phyloP scores from a whole-genome alignment of 768 basidiomycete species.

The Termitomyces sp. region DNA sequence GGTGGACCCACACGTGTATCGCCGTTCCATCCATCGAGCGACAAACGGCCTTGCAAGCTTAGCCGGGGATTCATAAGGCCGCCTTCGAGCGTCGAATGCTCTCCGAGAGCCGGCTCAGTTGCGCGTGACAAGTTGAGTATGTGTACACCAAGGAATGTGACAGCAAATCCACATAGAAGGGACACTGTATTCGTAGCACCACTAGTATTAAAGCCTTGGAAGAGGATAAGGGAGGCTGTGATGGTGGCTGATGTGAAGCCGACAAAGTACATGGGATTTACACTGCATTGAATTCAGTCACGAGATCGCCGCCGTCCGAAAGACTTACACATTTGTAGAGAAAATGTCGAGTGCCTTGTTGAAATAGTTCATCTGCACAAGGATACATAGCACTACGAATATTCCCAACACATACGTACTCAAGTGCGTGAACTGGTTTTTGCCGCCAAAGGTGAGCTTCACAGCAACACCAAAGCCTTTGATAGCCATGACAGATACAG shows the following conservation, averaged over 20 bases:
- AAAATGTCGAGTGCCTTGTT: constrained; percentile 97
- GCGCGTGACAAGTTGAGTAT: constrained; percentile 78
- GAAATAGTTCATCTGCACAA: constrained; percentile 94
- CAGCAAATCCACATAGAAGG: constrained; percentile 82
- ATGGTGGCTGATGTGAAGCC: constrained; percentile 93
- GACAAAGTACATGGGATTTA: constrained; percentile 98
- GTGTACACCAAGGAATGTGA: constrained; percentile 97
- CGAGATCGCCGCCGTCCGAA: background rate
- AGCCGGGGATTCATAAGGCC: constrained; percentile 74
- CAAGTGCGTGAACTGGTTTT: constrained; percentile 91
- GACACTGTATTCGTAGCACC: constrained; percentile 79
- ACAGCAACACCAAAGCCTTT: constrained; percentile 97
- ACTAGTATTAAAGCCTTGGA: constrained; percentile 94
- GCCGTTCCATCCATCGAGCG: constrained; percentile 71
- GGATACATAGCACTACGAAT: constrained; percentile 76
- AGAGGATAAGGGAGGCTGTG: constrained; percentile 90
- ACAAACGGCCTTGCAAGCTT: constrained; percentile 75
- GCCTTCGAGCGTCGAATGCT: constrained; percentile 48
- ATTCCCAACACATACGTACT: constrained; percentile 96
- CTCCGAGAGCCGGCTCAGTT: constrained; percentile 37
- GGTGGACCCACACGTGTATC: constrained; percentile 21
- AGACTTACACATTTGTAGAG: constrained; percentile 89
- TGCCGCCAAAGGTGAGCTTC: constrained; percentile 87
- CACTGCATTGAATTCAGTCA: constrained; percentile 37
- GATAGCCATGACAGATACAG: constrained; percentile 97